Evolutionary conservation across 345 rosid species (phyloP).

Genomic region (Abelmoschus esculentus): DNA sequence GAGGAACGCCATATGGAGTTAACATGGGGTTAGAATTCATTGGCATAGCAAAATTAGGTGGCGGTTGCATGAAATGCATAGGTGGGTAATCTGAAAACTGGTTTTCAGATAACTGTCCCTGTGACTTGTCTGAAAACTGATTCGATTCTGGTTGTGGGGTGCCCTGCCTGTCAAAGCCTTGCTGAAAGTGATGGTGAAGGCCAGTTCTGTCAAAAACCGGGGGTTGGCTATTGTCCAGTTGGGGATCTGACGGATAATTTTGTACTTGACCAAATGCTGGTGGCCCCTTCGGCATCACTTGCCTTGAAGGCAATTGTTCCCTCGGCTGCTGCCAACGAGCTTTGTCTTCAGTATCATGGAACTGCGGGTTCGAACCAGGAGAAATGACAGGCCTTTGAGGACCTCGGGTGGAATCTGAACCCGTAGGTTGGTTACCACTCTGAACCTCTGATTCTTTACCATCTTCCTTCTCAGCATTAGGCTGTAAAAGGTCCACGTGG

Average conservation of each 20-base stretch:
- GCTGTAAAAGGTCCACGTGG: constrained; percentile 60
- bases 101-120: constrained; percentile 38
- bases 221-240: constrained; percentile 40
- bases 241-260: constrained; percentile 37
- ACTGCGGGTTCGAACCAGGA: constrained; percentile 50
- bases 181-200: constrained; percentile 32
- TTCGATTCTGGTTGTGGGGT: constrained; percentile 42
- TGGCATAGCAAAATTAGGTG: constrained; percentile 52
- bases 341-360: constrained; percentile 51
- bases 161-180: constrained; percentile 30
- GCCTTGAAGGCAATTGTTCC: constrained; percentile 54
- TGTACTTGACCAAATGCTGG: constrained; percentile 48
- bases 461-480: constrained; percentile 61
- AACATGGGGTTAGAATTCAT: constrained; percentile 54
- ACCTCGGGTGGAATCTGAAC: constrained; percentile 67
- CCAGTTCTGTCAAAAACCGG: constrained; percentile 57
- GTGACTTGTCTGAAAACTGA: constrained; percentile 44
- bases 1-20: constrained; percentile 53
- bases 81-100: constrained; percentile 57
- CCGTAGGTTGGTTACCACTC: constrained; percentile 58
- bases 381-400: constrained; percentile 43
- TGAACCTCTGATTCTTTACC: constrained; percentile 67
- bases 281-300: constrained; percentile 39
- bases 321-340: constrained; percentile 39
- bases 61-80: constrained; percentile 63